A percentile compares a stretch with the other conserved stretches of the same genome.
Conservation (phyloP, 2,329 filamentous ascomycete genomes). For the Penicillium digitatum region DNA sequence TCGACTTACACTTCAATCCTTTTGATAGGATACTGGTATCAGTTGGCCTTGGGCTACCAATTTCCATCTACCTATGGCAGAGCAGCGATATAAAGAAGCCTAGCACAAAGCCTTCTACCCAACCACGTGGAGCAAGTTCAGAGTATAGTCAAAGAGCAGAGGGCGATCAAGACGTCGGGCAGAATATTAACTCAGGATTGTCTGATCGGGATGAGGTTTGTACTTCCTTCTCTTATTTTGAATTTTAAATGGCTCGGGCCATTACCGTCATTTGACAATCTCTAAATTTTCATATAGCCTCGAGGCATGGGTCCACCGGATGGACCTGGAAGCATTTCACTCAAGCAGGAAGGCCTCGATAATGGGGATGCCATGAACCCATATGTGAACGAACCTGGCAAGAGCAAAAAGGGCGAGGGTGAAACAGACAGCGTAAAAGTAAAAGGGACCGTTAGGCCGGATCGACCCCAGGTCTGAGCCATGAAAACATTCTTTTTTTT, state of each 20-base stretch:
- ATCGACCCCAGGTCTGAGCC: slow-evolving; percentile 20
- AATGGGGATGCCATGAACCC: slow-evolving; percentile 53
- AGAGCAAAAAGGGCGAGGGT: slow-evolving; percentile 56
- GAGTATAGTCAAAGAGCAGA: slow-evolving; percentile 5
- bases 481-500: not conserved
- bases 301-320: slow-evolving; percentile 3
- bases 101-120: not conserved
- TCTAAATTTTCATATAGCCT: slow-evolving; percentile 6
- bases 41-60: not conserved
- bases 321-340: slow-evolving; percentile 35
- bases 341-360: slow-evolving; percentile 52
- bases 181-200: not conserved
- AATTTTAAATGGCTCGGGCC: too few relatives aligned
- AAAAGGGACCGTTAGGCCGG: slow-evolving; percentile 47
- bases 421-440: slow-evolving; percentile 53
- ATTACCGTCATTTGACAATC: not conserved
- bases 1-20: not conserved
- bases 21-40: not conserved
- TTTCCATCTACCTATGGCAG: not conserved
- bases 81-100: not conserved
- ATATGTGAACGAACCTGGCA: slow-evolving; percentile 42
- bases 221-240: not conserved
- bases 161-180: not conserved
- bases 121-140: slow-evolving; percentile 4
- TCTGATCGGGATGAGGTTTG: not conserved